A percentile compares a stretch with the other conserved stretches of the same genome.
Conservation (phyloP, 148 eudicot genomes). For the Camellia granthamiana region DNA sequence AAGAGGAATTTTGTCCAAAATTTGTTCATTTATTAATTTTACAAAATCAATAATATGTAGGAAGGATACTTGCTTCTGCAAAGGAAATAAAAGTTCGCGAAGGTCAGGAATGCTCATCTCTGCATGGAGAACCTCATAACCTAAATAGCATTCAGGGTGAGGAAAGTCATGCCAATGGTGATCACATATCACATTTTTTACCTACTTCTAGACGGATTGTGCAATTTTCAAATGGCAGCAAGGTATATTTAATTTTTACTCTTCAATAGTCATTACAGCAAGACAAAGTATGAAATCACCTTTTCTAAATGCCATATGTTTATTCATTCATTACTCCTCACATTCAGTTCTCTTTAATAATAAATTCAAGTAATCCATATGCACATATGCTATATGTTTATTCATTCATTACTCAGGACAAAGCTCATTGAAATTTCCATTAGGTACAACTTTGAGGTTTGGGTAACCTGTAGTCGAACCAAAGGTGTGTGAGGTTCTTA, state of each 20-base stretch:
- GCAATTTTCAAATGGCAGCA: slow-evolving; percentile 94
- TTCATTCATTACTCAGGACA: neutral
- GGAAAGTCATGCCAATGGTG: slow-evolving; percentile 27
- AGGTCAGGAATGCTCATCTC: slow-evolving; percentile 24
- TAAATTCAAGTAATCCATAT: neutral
- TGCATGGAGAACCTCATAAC: slow-evolving; percentile 23
- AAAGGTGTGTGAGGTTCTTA: neutral
- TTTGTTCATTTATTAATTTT: neutral
- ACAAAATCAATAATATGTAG: slow-evolving; percentile 32
- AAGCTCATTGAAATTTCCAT: neutral
- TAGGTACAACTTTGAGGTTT: neutral
- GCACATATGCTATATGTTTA: neutral
- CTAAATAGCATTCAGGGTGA: slow-evolving; percentile 20
- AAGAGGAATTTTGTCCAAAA: neutral
- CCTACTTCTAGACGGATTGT: slow-evolving; percentile 96
- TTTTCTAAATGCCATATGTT: neutral
- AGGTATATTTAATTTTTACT: slow-evolving; percentile 39
- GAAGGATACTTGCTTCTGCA: slow-evolving; percentile 70
- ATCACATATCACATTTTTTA: slow-evolving; percentile 66
- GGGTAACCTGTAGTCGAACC: neutral
- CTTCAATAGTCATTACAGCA: neutral
- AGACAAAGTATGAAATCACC: neutral
- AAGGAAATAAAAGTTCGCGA: slow-evolving; percentile 35
- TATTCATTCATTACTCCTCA: neutral
- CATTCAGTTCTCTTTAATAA: neutral